These are phyloP conservation scores for Salix dunnii DNA, from an alignment of 345 rosid genomes.

Conservation along the genomic window DNA sequence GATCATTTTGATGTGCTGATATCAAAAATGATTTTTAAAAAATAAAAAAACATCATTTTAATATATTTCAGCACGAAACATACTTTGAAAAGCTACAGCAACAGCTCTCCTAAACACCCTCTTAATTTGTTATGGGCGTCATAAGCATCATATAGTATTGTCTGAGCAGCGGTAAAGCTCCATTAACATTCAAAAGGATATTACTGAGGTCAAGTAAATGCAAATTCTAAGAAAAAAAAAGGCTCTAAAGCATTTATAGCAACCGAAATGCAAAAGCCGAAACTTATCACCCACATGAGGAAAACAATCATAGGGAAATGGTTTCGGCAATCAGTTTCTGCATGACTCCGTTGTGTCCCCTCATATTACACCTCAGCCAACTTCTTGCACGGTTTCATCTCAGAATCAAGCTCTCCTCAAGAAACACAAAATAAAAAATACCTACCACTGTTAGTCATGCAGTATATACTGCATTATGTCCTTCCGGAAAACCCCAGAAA, in stretches of 20 bases:
- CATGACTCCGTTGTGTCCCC: background rate
- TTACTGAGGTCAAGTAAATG: background rate
- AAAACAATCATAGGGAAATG: background rate
- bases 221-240: background rate
- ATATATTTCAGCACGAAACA: too few species aligned
- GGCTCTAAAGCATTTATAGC: background rate
- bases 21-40: too few species aligned
- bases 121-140: background rate
- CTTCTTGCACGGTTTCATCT: background rate
- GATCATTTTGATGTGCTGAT: too few species aligned
- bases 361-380: background rate
- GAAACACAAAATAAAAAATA: background rate
- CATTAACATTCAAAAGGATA: background rate
- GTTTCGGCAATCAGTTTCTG: background rate
- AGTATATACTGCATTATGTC: slow-evolving; percentile 74
- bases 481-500: slow-evolving; percentile 49
- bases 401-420: background rate
- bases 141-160: background rate
- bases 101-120: too few species aligned
- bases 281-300: background rate
- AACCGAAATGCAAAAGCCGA: background rate
- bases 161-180: background rate
- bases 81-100: too few species aligned
- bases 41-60: too few species aligned
- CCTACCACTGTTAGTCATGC: slow-evolving; percentile 26